Evolutionary conservation across 495 filamentous ascomycete genomes (phyloP), one percentile per base, ranked within the genome.

Genomic region (Podospora appendiculata): DNA sequence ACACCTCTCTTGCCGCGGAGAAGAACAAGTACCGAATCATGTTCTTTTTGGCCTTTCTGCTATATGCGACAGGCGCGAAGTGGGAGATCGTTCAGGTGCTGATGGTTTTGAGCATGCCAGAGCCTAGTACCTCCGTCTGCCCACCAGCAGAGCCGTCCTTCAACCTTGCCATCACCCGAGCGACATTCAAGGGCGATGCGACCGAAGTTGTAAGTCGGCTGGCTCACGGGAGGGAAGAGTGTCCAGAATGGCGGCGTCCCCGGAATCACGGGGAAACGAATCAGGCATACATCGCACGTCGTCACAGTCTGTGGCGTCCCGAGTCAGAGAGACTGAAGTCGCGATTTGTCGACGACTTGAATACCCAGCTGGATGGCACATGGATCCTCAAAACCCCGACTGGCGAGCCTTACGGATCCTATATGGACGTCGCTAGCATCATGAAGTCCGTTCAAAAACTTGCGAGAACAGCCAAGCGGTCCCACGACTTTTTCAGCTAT

Each of bases 41-140:
- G 4, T 58, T 60, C 32, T 58, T 58, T 38, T 45, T 63, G 4
- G 39, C 60, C 16, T 16, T 25, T 0, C 41, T 63, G 3, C 17
- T 59, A 7, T 50, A 52, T 18, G 54, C 60, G 11, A 8, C 53
- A 4, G 14, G 33, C 5, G 32, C 41, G 5, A 35, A 40, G 18
- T 38, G 32, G 19, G 52, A 57, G 10, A 10, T 58, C 0, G 42
- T 60, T 0, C 60, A 60, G 40, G 39, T 48, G 6, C 8, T 63
- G 25, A 50, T 63, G 57, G 55, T 52, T 9, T 32, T 59, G 5
- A n/a, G n/a, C n/a, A n/a, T n/a, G n/a, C n/a, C n/a, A n/a, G n/a
- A n/a, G n/a, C n/a, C n/a, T n/a, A n/a, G n/a, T n/a, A n/a, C n/a
- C n/a, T n/a, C n/a, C n/a, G n/a, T n/a, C n/a, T n/a, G n/a, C n/a